Percentiles rank a stretch among this genome's conserved stretches.
Conservation (phyloP, 306 rosid genomes). For the Rosa lucieae region DNA sequence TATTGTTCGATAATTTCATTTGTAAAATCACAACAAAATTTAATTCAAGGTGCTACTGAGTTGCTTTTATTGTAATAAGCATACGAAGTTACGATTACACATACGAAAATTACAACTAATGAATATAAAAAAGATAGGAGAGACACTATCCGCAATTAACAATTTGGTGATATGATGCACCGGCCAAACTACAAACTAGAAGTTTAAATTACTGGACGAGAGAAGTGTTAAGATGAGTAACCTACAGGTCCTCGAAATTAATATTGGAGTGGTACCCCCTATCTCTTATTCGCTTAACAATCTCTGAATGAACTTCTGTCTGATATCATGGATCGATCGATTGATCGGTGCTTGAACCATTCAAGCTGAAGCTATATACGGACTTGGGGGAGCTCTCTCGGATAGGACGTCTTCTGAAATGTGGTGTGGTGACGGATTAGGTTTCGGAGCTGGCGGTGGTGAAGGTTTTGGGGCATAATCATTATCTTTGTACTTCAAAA, state of each 20-base stretch:
- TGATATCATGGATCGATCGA: neutral
- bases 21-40: too few species aligned
- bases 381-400: slow-evolving; percentile 11
- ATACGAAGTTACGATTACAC: too few species aligned
- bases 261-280: too few species aligned
- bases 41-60: too few species aligned
- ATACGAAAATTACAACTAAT: too few species aligned
- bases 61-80: too few species aligned
- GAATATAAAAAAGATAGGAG: too few species aligned
- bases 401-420: neutral
- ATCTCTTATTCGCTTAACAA: too few species aligned
- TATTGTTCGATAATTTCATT: too few species aligned
- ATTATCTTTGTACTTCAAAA: neutral
- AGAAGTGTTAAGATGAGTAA: neutral
- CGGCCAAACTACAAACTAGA: too few species aligned
- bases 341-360: neutral
- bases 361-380: neutral
- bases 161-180: neutral
- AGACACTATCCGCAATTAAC: too few species aligned
- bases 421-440: neutral
- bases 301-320: too few species aligned
- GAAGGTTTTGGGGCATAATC: neutral
- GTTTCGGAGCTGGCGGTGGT: slow-evolving; percentile 5
- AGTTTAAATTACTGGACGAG: neutral
- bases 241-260: neutral